phyloP scores from a whole-genome alignment of 2,329 filamentous ascomycete species.

The Claviceps lovelessii region DNA sequence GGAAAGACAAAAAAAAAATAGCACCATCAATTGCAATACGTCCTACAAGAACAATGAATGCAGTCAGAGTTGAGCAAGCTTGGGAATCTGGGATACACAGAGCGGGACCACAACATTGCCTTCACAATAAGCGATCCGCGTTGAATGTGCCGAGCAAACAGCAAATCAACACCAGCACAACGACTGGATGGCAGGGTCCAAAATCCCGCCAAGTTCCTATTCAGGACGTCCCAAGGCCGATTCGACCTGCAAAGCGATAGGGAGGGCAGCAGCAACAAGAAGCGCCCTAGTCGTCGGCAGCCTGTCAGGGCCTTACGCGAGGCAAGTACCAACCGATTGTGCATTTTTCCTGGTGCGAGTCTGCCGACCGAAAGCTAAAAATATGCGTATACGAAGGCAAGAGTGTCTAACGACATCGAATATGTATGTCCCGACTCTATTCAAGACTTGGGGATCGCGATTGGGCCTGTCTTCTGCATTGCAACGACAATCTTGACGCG shows the following conservation, averaged over 20 bases:
- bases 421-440: neutral
- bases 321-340: neutral
- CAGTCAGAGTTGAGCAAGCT: neutral
- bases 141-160: neutral
- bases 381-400: neutral
- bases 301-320: neutral
- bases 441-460: neutral
- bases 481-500: neutral
- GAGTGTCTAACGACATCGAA: neutral
- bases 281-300: neutral
- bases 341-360: neutral
- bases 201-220: neutral
- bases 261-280: neutral
- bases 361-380: neutral
- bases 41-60: neutral
- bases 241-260: neutral
- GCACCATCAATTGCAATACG: too few species aligned
- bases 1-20: neutral
- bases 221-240: neutral
- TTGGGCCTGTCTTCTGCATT: neutral
- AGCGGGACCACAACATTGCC: neutral
- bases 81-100: neutral
- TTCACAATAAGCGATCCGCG: neutral
- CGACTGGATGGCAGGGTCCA: neutral
- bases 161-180: neutral